A percentile compares a stretch with the other conserved stretches of the same genome.
Evolutionary conservation across 1,139 yeast genomes (phyloP).

Genomic region (Kodamaea alishanica): DNA sequence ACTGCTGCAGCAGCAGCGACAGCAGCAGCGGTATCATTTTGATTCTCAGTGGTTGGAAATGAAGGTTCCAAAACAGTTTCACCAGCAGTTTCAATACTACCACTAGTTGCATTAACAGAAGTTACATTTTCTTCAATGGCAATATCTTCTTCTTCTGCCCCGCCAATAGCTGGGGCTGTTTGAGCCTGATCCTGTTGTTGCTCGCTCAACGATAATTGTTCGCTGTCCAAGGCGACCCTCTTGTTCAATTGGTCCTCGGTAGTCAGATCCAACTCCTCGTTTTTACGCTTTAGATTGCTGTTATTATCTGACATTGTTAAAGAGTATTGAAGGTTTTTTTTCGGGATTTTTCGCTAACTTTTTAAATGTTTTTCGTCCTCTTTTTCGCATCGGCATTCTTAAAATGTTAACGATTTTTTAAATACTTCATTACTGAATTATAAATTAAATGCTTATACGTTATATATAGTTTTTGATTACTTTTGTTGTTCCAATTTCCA

Average conservation of each 20-base stretch:
- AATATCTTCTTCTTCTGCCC: constrained; percentile 12
- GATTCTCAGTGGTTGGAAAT: not conserved
- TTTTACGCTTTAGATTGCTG: constrained; percentile 62
- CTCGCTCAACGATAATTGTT: constrained; percentile 32
- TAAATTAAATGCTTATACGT: no score
- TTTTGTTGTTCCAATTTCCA: constrained; percentile 24
- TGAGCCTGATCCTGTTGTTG: constrained; percentile 39
- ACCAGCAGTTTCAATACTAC: not conserved
- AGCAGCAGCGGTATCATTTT: not conserved
- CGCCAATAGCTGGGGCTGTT: constrained; percentile 37
- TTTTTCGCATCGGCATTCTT: no score
- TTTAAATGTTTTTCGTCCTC: not conserved
- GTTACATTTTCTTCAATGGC: constrained; percentile 4
- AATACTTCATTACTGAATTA: no score
- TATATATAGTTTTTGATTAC: not conserved
- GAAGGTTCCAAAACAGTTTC: not conserved
- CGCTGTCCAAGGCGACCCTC: constrained; percentile 70
- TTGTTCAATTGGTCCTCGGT: constrained; percentile 43
- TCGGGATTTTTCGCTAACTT: not conserved
- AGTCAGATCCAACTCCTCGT: constrained; percentile 48
- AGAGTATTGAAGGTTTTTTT: not conserved
- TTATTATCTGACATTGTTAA: constrained; percentile 22
- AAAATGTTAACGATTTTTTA: no score
- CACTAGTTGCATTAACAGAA: not conserved
- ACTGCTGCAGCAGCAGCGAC: not conserved